Conservation (phyloP, 108 stramenopile species). For the Fragilariopsis cylindrus region DNA sequence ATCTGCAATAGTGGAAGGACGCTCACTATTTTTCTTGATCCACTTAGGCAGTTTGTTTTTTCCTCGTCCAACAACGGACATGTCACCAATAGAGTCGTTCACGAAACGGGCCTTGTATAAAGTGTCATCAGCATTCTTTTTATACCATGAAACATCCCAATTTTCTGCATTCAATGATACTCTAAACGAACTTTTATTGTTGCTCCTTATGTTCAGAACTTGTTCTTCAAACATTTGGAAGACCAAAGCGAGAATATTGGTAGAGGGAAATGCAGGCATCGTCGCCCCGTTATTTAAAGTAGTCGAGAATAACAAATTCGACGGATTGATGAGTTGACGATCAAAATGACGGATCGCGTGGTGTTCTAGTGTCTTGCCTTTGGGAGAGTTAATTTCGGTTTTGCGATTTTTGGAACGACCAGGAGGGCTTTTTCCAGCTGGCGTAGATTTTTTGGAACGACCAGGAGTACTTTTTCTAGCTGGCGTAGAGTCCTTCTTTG, state of each 20-base stretch:
- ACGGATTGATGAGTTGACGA: neutral
- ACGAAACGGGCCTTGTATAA: constrained; percentile 30
- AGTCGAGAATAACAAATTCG: constrained; percentile 21
- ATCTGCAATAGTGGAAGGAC: constrained; percentile 26
- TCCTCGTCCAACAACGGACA: constrained; percentile 13
- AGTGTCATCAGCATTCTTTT: neutral
- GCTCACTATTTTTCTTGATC: constrained; percentile 25
- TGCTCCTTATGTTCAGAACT: neutral
- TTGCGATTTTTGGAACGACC: too few species aligned
- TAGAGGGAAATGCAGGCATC: constrained; percentile 21
- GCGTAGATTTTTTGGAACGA: too few species aligned
- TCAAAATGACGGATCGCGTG: constrained; percentile 3
- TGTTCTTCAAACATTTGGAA: neutral
- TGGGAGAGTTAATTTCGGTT: too few species aligned
- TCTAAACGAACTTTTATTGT: neutral
- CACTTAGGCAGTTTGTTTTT: constrained; percentile 38
- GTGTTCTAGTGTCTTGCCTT: constrained; percentile 8
- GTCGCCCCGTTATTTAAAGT: constrained; percentile 10
- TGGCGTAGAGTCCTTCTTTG: too few species aligned
- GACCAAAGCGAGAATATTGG: constrained; percentile 37
- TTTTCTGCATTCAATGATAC: neutral
- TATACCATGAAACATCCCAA: constrained; percentile 16
- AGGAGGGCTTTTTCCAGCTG: too few species aligned
- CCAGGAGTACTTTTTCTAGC: too few species aligned
- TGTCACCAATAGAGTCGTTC: constrained; percentile 1